Base-by-base conservation (phyloP, 177 flowering plant genomes). In the Telopea speciosissima region DNA sequence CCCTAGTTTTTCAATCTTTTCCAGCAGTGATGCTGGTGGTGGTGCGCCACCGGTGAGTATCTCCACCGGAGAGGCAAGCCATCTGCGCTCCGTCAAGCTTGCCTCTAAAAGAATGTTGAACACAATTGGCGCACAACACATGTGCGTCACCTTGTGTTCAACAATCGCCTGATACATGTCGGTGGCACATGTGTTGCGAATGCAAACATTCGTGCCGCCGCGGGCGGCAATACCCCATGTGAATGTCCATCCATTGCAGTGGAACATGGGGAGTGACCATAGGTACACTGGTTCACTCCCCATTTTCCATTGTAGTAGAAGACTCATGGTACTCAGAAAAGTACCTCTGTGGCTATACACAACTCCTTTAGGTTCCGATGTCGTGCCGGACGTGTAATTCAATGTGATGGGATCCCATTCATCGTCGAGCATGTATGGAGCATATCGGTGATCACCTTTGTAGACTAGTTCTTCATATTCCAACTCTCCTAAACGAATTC, bases 401-500 rank as follows among this genome's bases (percentile, higher is more conserved):
- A 91, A 65, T 0, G 93, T 73, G 22, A 91, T 87, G 3, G 97
- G 80, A 60, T 90, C 91, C 88, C 87, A 86, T 64, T 91, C 97
- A 22, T 88, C 92, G 1, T 12, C 70, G 1, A 83, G 54, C 36
- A 63, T 69, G 0, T 8, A 26, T 0, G 81, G 78, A 1, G 28
- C 63, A 21, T 72, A 80, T 0, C 40, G 9, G 0, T 84, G 84
- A 56, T 83, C 63, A 3, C 89, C 89, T 7, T 2, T n/a, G 2
- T 14, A 73, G 49, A 90, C 60, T 5, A 89, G 77, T 26, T 82
- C 76, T 75, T 90, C 95, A 72, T 90, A 90, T 56, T 85, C 88
- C 17, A 84, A 67, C 73, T 80, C 79, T 0, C 87, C 86, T 0
- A 81, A 71, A 2, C 82, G 83, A 56, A 75, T 65, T 0, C 87